These are phyloP conservation scores for Hura crepitans DNA, from an alignment of 441 rosid genomes.

Conservation along the genomic window DNA sequence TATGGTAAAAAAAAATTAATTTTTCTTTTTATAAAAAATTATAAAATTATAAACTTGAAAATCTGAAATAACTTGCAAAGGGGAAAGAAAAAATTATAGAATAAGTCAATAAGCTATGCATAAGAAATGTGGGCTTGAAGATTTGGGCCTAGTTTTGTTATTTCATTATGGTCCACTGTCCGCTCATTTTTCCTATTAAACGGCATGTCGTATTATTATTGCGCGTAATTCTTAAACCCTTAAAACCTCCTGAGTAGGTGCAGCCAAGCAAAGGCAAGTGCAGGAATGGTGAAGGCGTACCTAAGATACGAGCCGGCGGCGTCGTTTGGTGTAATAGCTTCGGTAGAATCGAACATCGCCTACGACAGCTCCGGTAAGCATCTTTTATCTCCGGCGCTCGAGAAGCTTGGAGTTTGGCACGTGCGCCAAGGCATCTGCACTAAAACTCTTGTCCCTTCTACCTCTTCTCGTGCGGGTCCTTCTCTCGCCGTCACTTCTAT, in stretches of 20 bases:
- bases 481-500: slow-evolving; percentile 64
- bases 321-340: slow-evolving; percentile 70
- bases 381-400: slow-evolving; percentile 68
- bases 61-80: no score
- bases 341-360: slow-evolving; percentile 69
- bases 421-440: slow-evolving; percentile 81
- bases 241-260: slow-evolving; percentile 22
- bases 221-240: neutral
- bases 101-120: no score
- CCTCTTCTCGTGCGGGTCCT: slow-evolving; percentile 46
- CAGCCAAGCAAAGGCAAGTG: neutral
- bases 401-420: slow-evolving; percentile 84
- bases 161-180: no score
- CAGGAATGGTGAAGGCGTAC: slow-evolving; percentile 79
- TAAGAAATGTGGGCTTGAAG: no score
- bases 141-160: no score
- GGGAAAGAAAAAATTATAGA: no score
- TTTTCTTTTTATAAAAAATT: no score
- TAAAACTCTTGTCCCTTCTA: slow-evolving; percentile 51
- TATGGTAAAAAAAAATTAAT: no score
- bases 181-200: no score
- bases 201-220: no score
- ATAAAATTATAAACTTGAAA: no score
- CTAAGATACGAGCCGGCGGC: slow-evolving; percentile 74
- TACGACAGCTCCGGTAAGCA: slow-evolving; percentile 72